These are phyloP conservation scores for Citrus inodora DNA, from an alignment of 345 rosid species.

Conservation along the genomic window DNA sequence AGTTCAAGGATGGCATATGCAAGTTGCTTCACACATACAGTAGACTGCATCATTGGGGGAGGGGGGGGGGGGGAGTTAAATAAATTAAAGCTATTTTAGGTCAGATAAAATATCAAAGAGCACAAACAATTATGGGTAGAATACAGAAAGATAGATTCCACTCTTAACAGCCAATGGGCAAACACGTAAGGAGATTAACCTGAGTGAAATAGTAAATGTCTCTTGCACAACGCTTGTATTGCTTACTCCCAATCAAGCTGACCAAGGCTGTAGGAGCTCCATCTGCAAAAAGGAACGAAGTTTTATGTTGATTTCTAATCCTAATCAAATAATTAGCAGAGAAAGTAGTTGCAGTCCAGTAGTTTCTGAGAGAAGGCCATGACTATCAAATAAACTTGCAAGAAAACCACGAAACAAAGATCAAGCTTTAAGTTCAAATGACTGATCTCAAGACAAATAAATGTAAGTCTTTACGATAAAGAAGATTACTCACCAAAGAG, in stretches of 20 bases:
- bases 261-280: conserved; percentile 91
- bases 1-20: conserved; percentile 72
- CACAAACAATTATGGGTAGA: neutral
- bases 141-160: neutral
- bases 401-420: neutral
- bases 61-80: no score
- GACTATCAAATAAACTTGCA: neutral
- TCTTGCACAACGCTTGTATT: conserved; percentile 88
- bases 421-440: neutral
- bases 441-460: neutral
- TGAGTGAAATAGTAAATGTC: conserved; percentile 95
- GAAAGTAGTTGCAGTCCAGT: neutral
- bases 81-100: neutral
- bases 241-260: conserved; percentile 84
- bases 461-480: neutral
- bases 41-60: conserved; percentile 50
- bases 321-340: neutral
- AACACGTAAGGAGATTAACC: conserved; percentile 33
- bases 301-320: neutral
- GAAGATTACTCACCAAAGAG: conserved; percentile 64
- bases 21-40: conserved; percentile 86
- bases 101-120: neutral
- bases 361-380: neutral
- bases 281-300: conserved; percentile 40
- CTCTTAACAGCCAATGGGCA: neutral